phyloP scores from a whole-genome alignment of 176 grass and related monocot species.

The Ampelocalamus luodianensis region DNA sequence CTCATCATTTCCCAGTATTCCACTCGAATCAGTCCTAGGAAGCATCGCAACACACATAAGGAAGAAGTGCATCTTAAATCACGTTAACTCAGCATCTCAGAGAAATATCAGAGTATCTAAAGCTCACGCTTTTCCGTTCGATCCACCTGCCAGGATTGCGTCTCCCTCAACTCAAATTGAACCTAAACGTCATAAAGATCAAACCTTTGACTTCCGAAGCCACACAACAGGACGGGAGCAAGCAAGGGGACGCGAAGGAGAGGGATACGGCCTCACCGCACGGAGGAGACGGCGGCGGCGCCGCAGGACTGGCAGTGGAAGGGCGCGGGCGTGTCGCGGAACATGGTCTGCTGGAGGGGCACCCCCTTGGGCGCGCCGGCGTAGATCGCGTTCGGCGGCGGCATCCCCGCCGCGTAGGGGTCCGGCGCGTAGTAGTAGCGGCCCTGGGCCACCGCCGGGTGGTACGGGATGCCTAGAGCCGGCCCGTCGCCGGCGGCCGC shows the following conservation, averaged over 20 bases:
- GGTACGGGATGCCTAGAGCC: conserved; percentile 70
- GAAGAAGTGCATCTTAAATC: background rate
- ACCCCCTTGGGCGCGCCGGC: conserved; percentile 81
- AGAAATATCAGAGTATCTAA: background rate
- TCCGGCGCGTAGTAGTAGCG: conserved; percentile 65
- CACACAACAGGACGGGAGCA: background rate
- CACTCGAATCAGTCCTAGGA: background rate
- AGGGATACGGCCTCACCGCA: conserved; percentile 54
- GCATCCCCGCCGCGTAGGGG: conserved; percentile 80
- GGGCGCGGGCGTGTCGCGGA: conserved; percentile 89
- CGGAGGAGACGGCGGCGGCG: conserved; percentile 62
- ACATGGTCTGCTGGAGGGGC: conserved; percentile 96
- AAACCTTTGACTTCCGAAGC: background rate
- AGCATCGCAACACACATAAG: background rate
- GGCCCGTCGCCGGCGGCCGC: conserved; percentile 41
- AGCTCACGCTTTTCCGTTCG: background rate
- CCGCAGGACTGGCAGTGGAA: conserved; percentile 94
- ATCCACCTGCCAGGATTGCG: background rate
- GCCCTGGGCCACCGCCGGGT: conserved; percentile 35
- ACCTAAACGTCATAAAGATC: background rate
- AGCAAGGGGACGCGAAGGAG: background rate
- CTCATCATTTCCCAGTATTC: background rate
- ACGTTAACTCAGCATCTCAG: background rate
- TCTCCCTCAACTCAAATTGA: background rate
- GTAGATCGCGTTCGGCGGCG: conserved; percentile 85